phyloP scores from a whole-genome alignment of 2,329 filamentous ascomycete species.

The Cadophora sp. region DNA sequence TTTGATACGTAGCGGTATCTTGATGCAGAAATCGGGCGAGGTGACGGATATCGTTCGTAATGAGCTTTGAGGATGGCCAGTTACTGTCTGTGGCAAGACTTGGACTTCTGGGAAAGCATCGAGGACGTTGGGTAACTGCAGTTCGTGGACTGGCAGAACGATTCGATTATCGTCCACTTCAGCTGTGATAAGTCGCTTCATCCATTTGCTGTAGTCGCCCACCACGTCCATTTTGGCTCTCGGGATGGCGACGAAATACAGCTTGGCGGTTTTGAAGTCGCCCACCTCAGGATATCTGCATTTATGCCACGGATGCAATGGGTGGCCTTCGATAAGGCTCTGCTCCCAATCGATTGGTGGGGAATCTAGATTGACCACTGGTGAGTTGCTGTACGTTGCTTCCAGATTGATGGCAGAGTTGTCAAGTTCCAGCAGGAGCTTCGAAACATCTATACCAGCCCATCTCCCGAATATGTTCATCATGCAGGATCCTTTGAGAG shows the following conservation, averaged over 20 bases:
- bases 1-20: constrained; percentile 4
- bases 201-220: constrained; percentile 3
- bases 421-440: background rate
- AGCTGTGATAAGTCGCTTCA: background rate
- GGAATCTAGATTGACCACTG: background rate
- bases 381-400: background rate
- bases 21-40: constrained; percentile 1
- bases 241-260: constrained; percentile 1
- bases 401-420: background rate
- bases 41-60: constrained; percentile 1
- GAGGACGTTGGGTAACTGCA: background rate
- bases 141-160: constrained; percentile 8
- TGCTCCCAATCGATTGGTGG: constrained; percentile 6
- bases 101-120: background rate
- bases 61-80: background rate
- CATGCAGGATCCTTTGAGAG: constrained; percentile 3
- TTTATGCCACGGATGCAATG: constrained; percentile 2
- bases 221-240: background rate
- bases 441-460: background rate
- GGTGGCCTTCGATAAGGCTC: background rate
- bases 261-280: background rate
- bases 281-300: constrained; percentile 7
- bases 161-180: background rate
- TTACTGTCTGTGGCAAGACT: background rate
- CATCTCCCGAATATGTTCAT: constrained; percentile 9